Conservation (phyloP, 257 asterid genomes). For the Asclepias syriaca region DNA sequence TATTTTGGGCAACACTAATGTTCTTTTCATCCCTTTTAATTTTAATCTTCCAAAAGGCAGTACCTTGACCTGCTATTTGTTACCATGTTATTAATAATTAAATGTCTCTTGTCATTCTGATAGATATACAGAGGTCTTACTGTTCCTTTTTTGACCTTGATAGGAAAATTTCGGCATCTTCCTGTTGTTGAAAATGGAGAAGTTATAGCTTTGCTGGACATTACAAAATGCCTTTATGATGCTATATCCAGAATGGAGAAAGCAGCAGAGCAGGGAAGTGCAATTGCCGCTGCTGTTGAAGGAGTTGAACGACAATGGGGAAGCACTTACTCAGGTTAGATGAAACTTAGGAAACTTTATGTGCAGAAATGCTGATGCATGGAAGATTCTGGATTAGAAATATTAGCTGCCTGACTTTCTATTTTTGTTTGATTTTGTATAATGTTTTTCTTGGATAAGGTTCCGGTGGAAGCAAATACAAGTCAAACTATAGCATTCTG, state of each 20-base stretch:
- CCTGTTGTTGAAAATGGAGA: constrained; percentile 99
- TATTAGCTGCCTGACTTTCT: background rate
- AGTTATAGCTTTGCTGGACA: constrained; percentile 88
- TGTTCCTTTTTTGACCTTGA: constrained; percentile 3
- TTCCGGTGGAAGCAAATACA: background rate
- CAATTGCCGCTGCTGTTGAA: constrained; percentile 97
- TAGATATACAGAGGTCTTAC: background rate
- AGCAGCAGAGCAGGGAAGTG: constrained; percentile 97
- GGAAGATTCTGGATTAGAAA: background rate
- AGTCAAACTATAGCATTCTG: background rate
- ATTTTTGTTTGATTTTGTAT: background rate
- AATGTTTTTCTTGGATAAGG: background rate
- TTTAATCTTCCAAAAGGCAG: too few relatives aligned
- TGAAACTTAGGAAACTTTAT: constrained; percentile 2
- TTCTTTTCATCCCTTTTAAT: background rate
- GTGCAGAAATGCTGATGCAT: background rate
- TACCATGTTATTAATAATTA: background rate
- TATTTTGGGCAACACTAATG: background rate
- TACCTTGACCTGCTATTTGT: background rate
- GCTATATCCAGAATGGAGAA: constrained; percentile 98
- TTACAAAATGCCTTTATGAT: constrained; percentile 93
- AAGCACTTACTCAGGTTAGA: constrained; percentile 72
- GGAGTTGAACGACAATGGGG: constrained; percentile 96
- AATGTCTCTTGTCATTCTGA: background rate
- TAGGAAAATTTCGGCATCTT: constrained; percentile 94